These are phyloP conservation scores for Tylopilus orsonianus DNA, from an alignment of 1,284 basidiomycete genomes.

Conservation along the genomic window DNA sequence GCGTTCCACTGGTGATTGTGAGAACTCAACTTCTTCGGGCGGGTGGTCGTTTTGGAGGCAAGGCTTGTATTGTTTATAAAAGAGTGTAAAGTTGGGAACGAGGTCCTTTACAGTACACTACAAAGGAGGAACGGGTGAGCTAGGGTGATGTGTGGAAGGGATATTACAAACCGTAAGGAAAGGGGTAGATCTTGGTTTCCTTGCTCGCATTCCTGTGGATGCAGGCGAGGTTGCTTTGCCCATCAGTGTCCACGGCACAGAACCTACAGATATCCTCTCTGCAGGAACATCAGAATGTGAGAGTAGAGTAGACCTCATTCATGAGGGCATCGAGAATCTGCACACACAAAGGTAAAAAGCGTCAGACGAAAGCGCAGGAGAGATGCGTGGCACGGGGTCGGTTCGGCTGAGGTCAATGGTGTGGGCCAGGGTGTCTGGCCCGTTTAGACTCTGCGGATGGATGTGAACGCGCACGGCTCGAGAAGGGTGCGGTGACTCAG, in stretches of 20 bases:
- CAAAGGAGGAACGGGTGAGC: neutral
- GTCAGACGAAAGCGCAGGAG: neutral
- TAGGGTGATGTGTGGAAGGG: neutral
- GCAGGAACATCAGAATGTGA: conserved; percentile 96
- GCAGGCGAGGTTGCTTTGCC: conserved; percentile 96
- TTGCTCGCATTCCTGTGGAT: conserved; percentile 79
- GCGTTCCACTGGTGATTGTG: conserved; percentile 90
- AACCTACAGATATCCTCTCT: conserved; percentile 98
- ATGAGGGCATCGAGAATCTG: conserved; percentile 90
- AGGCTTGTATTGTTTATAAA: conserved; percentile 99
- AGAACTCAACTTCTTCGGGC: conserved; percentile 81
- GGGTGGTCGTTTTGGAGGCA: conserved; percentile 92
- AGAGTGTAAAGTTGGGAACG: conserved; percentile 85
- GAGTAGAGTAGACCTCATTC: conserved; percentile 95
- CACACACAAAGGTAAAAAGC: neutral
- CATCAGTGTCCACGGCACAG: conserved; percentile 99
- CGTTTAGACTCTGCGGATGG: conserved; percentile 82
- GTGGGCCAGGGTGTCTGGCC: conserved; percentile 87
- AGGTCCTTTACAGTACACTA: conserved; percentile 99
- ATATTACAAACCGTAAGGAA: conserved; percentile 88
- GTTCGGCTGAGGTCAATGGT: conserved; percentile 92
- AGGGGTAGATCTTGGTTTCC: conserved; percentile 92
- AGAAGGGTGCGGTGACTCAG: too few species aligned
- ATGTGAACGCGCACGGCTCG: neutral
- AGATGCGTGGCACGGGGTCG: conserved; percentile 74